Conservation (phyloP, 768 basidiomycete genomes). For the Sutorius australiensis region DNA sequence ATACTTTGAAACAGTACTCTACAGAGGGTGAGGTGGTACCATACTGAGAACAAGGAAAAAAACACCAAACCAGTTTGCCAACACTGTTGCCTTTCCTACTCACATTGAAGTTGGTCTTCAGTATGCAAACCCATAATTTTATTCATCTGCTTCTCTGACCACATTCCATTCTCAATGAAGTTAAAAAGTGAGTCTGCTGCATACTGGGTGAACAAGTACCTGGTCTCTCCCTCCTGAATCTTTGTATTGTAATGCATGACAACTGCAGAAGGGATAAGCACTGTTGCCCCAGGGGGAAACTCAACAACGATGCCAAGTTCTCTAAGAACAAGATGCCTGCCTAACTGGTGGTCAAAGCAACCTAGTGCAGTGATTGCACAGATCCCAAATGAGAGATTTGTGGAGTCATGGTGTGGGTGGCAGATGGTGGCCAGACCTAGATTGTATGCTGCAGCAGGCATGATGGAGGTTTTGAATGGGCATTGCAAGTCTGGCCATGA, state of each 20-base stretch:
- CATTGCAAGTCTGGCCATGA: not conserved
- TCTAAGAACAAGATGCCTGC: not conserved
- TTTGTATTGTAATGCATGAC: not conserved
- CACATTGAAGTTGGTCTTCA: no score
- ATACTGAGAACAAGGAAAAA: no score
- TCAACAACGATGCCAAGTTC: not conserved
- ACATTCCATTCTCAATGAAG: constrained; percentile 11
- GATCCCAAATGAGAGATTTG: constrained; percentile 4
- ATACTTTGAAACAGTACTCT: no score
- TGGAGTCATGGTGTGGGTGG: not conserved
- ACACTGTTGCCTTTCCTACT: no score
- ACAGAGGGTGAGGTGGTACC: no score
- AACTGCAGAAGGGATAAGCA: not conserved
- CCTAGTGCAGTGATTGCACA: constrained; percentile 3
- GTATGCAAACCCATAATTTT: no score
- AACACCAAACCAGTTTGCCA: no score
- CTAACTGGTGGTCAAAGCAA: not conserved
- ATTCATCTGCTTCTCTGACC: not conserved
- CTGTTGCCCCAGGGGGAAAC: not conserved
- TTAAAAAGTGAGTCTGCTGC: not conserved
- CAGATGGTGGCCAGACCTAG: not conserved
- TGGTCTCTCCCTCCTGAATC: not conserved
- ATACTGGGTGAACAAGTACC: constrained; percentile 12
- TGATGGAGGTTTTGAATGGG: not conserved
- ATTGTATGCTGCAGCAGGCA: constrained; percentile 1